phyloP scores from a whole-genome alignment of 202 grass and related monocot genomes.

The Zizania palustris region DNA sequence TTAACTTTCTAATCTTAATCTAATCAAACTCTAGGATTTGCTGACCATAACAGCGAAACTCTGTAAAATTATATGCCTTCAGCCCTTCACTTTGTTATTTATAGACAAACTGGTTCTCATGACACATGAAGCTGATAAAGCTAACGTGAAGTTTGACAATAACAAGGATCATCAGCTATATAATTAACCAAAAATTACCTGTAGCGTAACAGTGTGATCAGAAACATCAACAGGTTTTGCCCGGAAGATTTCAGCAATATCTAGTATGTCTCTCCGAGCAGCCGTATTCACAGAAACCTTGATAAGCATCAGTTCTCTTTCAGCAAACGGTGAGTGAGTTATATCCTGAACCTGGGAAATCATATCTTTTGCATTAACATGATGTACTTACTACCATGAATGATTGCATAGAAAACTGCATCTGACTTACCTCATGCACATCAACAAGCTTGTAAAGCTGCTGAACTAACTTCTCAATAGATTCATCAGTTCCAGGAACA shows the following conservation, averaged over 20 bases:
- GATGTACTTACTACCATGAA: conserved; percentile 8
- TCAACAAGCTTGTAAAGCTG: conserved; percentile 95
- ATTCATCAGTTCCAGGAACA: conserved; percentile 86
- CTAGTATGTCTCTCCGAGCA: conserved; percentile 90
- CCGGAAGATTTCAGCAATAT: conserved; percentile 91
- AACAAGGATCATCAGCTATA: conserved; percentile 7
- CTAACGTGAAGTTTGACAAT: neutral
- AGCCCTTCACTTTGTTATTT: neutral
- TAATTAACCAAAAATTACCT: conserved; percentile 50
- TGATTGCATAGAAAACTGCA: conserved; percentile 19
- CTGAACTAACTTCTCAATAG: conserved; percentile 81
- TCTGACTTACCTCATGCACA: conserved; percentile 66
- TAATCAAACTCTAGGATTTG: no score
- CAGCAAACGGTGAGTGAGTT: conserved; percentile 82
- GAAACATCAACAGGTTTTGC: conserved; percentile 89
- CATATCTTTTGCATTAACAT: conserved; percentile 7
- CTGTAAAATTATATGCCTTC: neutral
- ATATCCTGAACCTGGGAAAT: conserved; percentile 72
- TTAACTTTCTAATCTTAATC: no score
- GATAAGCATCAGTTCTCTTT: conserved; percentile 94
- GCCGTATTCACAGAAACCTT: conserved; percentile 87
- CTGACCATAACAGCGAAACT: no score
- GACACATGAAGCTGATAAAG: neutral
- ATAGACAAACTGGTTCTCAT: neutral
- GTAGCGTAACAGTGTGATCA: conserved; percentile 91